These are phyloP conservation scores for Berkeleyomyces basicola DNA, from an alignment of 2,329 filamentous ascomycete species.

Conservation along the genomic window DNA sequence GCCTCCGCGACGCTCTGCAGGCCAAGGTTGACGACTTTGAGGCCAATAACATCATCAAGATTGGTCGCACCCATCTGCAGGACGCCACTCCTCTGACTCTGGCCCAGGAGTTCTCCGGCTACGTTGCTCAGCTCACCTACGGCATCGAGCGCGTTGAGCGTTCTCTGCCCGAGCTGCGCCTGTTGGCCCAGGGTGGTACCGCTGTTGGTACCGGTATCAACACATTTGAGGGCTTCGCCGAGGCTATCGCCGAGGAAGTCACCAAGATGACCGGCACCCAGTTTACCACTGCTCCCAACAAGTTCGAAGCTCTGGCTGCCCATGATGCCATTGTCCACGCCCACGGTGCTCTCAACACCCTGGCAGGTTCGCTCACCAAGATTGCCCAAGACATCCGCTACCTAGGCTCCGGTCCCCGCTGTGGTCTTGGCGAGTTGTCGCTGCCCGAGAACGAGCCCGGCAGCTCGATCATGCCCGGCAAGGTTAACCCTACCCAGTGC, in stretches of 20 bases:
- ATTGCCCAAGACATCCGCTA: conserved; percentile 97
- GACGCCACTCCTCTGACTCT: conserved; percentile 92
- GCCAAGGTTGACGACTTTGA: conserved; percentile 80
- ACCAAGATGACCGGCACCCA: conserved; percentile 80
- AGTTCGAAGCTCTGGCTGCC: conserved; percentile 91
- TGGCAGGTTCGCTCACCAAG: conserved; percentile 85
- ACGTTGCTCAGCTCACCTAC: conserved; percentile 84
- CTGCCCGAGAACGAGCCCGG: conserved; percentile 97
- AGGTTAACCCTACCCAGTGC: conserved; percentile 98
- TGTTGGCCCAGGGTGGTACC: conserved; percentile 87
- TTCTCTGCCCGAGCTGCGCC: conserved; percentile 65
- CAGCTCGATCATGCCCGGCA: conserved; percentile 96
- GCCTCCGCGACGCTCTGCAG: conserved; percentile 69
- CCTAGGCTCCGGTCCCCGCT: conserved; percentile 87
- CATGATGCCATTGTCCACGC: conserved; percentile 95
- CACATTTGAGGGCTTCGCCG: conserved; percentile 90
- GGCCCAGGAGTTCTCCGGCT: conserved; percentile 94
- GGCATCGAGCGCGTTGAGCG: conserved; percentile 76
- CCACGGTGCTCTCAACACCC: conserved; percentile 81
- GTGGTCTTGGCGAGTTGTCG: conserved; percentile 81
- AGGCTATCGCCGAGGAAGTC: conserved; percentile 81
- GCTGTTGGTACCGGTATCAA: conserved; percentile 96
- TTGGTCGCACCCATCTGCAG: conserved; percentile 91
- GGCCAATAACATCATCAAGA: conserved; percentile 86
- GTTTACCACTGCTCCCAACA: conserved; percentile 95